Base-by-base conservation (phyloP, 1,139 yeast genomes). In the Yamadazyma blattariae region DNA sequence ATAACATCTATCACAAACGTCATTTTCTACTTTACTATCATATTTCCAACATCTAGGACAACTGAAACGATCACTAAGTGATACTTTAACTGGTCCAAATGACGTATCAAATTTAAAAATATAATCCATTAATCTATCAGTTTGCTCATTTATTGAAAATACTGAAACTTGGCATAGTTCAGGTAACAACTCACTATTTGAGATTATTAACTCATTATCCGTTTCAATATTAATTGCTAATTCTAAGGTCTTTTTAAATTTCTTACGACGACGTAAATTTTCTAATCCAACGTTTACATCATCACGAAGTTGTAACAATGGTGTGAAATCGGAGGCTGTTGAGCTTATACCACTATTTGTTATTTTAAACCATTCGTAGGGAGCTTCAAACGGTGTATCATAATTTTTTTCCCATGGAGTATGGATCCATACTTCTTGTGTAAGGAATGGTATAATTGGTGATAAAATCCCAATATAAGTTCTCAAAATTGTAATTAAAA, bases 1-100 rank as follows among this genome's bases (percentile, higher is more conserved):
- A 8, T 73, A 77, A 61, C 97, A 90, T 47, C 94, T 75, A 0
- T 40, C 39, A 56, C 98, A 92, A 22, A 90, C 64, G 2, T 54
- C 53, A 12, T 77, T 79, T 30, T 71, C 79, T 1, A 45, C 50
- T 0, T 55, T 56, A 0, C 95, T 68, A 12, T 76, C 75, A 51
- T 63, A 80, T 51, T 87, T 87, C 98, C 98, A 92, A 58, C 98
- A 92, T 52, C 98, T 73, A 2, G 96, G 95, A 56, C 98, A 92
- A 51, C 88, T 88, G 35, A 62, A 60, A 5, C 61, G 53, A 0
- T 59, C 70, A 10, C 63, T 49, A 5, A 77, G 57, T 1, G 46
- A 43, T 3, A 75, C 46, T 7, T 25, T 32, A 2, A 44, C 27
- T 4, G 19, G n/a, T n/a, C 27, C 36, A 10, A 29, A 14, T 10